phyloP scores from a whole-genome alignment of 768 basidiomycete species.

The Gymnopilus dilepis region DNA sequence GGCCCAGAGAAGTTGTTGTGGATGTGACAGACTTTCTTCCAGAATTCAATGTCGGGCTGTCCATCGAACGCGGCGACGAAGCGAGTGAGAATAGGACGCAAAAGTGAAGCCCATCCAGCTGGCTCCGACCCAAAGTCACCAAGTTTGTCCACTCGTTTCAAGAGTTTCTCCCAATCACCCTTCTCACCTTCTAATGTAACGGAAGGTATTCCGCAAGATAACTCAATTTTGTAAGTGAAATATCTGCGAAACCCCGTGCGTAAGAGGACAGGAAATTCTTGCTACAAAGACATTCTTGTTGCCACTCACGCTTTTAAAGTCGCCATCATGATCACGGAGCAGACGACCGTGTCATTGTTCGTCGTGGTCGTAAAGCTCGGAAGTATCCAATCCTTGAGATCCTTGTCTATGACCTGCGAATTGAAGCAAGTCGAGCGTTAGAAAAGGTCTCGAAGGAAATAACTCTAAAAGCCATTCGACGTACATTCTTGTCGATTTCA shows the following conservation, averaged over 20 bases:
- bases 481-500: constrained; percentile 31
- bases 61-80: constrained; percentile 28
- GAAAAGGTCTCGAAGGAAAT: constrained; percentile 19
- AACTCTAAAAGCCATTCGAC: not conserved
- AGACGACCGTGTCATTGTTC: constrained; percentile 22
- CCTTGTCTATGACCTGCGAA: constrained; percentile 20
- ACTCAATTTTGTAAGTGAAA: constrained; percentile 21
- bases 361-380: constrained; percentile 22
- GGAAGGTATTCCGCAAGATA: constrained; percentile 29
- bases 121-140: constrained; percentile 27
- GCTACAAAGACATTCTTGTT: no score
- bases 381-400: constrained; percentile 24
- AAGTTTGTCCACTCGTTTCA: constrained; percentile 25
- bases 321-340: constrained; percentile 26
- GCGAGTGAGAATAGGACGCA: constrained; percentile 25
- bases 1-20: constrained; percentile 15
- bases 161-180: constrained; percentile 27
- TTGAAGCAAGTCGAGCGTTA: not conserved
- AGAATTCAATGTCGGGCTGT: constrained; percentile 16
- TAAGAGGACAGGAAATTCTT: not conserved
- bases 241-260: constrained; percentile 16
- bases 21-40: constrained; percentile 17
- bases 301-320: constrained; percentile 23
- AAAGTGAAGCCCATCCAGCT: constrained; percentile 24
- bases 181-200: constrained; percentile 30